Conservation (phyloP, 352 stramenopile genomes). For the Phytophthora rubi region DNA sequence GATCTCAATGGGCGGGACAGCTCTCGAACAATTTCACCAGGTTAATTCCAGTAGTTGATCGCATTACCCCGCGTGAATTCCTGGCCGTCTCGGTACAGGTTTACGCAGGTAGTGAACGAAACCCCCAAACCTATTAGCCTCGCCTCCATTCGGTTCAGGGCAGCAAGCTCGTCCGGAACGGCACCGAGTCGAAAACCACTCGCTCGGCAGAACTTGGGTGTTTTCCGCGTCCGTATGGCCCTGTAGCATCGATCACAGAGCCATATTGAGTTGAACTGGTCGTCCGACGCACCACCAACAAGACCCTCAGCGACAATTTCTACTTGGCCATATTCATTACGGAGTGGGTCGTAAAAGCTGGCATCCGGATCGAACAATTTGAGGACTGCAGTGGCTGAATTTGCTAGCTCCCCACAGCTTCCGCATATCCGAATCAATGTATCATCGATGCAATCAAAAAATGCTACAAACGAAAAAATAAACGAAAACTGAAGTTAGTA, state of each 20-base stretch:
- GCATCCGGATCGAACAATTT: constrained; percentile 1
- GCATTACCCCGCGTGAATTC: too few species aligned
- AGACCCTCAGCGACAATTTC: neutral
- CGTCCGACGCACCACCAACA: neutral
- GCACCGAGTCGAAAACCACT: constrained; percentile 8
- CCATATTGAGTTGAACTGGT: neutral
- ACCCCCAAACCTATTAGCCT: constrained; percentile 7
- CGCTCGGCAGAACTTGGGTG: constrained; percentile 11
- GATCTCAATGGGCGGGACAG: constrained; percentile 3
- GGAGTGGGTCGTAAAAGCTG: constrained; percentile 1
- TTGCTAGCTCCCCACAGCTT: constrained; percentile 11
- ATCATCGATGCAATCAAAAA: constrained; percentile 9
- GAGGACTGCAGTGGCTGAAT: neutral
- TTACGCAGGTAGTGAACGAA: constrained; percentile 11
- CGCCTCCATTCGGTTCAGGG: constrained; percentile 12
- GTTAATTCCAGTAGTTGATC: constrained; percentile 21
- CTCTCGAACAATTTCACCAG: neutral
- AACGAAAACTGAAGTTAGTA: too few species aligned
- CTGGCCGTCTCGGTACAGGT: too few species aligned
- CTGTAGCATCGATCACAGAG: constrained; percentile 10
- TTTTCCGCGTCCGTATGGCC: neutral
- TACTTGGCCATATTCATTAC: neutral
- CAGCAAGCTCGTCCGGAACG: constrained; percentile 5
- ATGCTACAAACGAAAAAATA: neutral
- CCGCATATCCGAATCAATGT: constrained; percentile 12